These are phyloP conservation scores for Fusarium brevicatenulatum DNA, from an alignment of 2,329 filamentous ascomycete genomes.

Conservation along the genomic window DNA sequence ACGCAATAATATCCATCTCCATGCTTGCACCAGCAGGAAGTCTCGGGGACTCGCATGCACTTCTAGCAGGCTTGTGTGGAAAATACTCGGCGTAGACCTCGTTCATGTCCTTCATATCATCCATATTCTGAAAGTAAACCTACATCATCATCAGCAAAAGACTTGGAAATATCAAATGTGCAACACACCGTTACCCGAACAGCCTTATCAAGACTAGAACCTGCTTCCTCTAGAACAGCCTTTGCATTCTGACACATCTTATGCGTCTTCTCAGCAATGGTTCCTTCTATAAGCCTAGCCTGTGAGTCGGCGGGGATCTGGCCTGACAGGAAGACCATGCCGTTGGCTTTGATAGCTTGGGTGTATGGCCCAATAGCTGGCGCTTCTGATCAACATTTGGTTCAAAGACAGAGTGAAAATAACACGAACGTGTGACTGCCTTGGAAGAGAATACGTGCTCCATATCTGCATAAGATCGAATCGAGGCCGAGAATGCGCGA, in stretches of 20 bases:
- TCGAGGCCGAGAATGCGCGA: background rate
- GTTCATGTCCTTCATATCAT: constrained; percentile 31
- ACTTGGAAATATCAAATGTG: background rate
- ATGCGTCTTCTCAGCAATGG: constrained; percentile 54
- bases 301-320: constrained; percentile 71
- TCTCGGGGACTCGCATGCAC: constrained; percentile 11
- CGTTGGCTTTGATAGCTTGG: constrained; percentile 37
- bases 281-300: constrained; percentile 69
- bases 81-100: constrained; percentile 30
- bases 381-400: background rate
- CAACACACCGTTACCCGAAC: constrained; percentile 66
- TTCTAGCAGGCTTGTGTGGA: constrained; percentile 30
- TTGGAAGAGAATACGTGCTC: constrained; percentile 18
- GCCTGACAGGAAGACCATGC: constrained; percentile 75
- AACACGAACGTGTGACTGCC: constrained; percentile 18
- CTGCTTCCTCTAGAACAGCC: constrained; percentile 75
- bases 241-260: constrained; percentile 62
- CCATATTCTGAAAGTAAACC: constrained; percentile 22
- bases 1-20: constrained; percentile 31
- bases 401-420: background rate
- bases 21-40: constrained; percentile 25
- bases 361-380: constrained; percentile 28
- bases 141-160: background rate
- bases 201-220: constrained; percentile 70
- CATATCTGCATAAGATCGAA: background rate